Percentiles rank a stretch among this genome's conserved stretches.
phyloP scores from a whole-genome alignment of 805 yeast genomes.

The Candida nemodendra region DNA sequence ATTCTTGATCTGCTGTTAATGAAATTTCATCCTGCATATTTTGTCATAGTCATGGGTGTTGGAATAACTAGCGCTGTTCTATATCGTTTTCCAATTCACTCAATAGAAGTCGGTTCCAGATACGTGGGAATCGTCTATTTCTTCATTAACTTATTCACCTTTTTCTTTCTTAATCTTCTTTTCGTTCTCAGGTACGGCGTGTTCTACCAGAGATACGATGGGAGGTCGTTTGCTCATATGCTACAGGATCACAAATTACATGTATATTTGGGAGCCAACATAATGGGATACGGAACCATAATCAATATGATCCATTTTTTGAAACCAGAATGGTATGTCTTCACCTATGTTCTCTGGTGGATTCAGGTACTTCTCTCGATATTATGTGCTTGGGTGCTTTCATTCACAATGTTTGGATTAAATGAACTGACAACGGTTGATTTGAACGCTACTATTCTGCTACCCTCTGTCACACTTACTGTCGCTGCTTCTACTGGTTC shows the following conservation, averaged over 20 bases:
- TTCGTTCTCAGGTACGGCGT: slow-evolving; percentile 40
- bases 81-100: slow-evolving; percentile 62
- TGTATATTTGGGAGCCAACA: slow-evolving; percentile 72
- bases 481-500: slow-evolving; percentile 77
- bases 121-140: slow-evolving; percentile 60
- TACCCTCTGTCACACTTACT: slow-evolving; percentile 79
- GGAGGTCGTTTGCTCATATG: slow-evolving; percentile 24
- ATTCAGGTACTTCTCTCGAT: slow-evolving; percentile 54
- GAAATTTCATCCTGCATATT: slow-evolving; percentile 56
- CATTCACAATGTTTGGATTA: slow-evolving; percentile 47
- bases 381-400: slow-evolving; percentile 58
- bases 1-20: slow-evolving; percentile 16
- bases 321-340: slow-evolving; percentile 41
- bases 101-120: slow-evolving; percentile 30
- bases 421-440: slow-evolving; percentile 34
- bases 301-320: slow-evolving; percentile 53
- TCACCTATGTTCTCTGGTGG: slow-evolving; percentile 73
- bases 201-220: slow-evolving; percentile 29
- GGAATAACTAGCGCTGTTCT: slow-evolving; percentile 69
- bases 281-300: slow-evolving; percentile 77
- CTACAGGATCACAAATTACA: slow-evolving; percentile 45
- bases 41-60: slow-evolving; percentile 80
- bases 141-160: slow-evolving; percentile 52
- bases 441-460: slow-evolving; percentile 56
- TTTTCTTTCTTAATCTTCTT: slow-evolving; percentile 42